Evolutionary conservation across 2,329 filamentous ascomycete species (phyloP), one percentile per base, ranked within the genome.

Genomic region (Alternaria sp.): DNA sequence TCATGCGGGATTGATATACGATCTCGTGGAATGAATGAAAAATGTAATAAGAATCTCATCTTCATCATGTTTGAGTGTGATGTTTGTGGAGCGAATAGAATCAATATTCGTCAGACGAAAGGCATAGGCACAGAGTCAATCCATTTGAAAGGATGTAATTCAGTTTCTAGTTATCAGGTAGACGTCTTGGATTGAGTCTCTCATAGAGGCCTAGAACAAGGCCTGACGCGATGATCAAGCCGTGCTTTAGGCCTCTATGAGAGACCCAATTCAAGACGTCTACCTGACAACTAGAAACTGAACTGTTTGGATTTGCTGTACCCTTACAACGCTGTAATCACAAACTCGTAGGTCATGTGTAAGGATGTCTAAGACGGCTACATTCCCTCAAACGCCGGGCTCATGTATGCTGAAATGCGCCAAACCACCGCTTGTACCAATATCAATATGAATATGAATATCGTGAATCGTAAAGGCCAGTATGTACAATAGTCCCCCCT

Each of bases 401-500:
- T 53, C 14, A 53, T 53, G 49, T 28, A 53, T 53, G 49, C 23
- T 53, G 30, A 41, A 20, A 18, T 30, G 46, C 46, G 28, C 46
- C 46, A 50, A 50, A 55, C 21, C 53, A 55, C 53, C 37, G 25
- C 53, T 26, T 55, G 33, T n/a, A 43, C 5, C 30, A 26, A 5
- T 44, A 41, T 41, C 14, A 37, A 37, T 41, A 26, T 11, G 20
- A 55, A 55, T 44, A 21, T 55, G 20, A 55, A 55, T 44, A 21
- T 55, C 53, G 53, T 55, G n/a, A 55, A 55, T 55, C 33, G 53
- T 55, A 41, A 55, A 50, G 18, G 53, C 21, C 28, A 14, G 49
- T 58, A 59, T 59, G 23, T 59, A 59, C 57, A 59, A 41, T 23
- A 20, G 28, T 5, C 28, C 30, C 37, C 3, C 6, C 20, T 15